Evolutionary conservation across 331 rosid species (phyloP).

Genomic region (Arachis monticola): DNA sequence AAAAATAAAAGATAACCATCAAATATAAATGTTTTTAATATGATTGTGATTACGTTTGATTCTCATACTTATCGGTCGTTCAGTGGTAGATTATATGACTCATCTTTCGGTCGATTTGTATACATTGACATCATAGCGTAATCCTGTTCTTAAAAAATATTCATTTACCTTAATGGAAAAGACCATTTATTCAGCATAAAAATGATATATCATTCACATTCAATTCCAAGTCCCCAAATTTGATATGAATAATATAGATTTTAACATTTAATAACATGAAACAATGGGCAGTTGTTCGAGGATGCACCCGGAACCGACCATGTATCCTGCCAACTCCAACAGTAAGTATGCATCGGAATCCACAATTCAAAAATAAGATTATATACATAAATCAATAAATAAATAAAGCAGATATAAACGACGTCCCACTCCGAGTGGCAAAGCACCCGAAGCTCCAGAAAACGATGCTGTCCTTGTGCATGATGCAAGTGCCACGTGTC

Average conservation of each 20-base stretch:
- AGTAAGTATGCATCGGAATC: conserved; percentile 23
- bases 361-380: conserved; percentile 28
- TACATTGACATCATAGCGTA: too few relatives aligned
- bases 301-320: conserved; percentile 34
- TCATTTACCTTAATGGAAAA: too few relatives aligned
- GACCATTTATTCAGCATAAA: too few relatives aligned
- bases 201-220: background rate
- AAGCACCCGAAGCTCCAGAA: conserved; percentile 9
- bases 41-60: too few relatives aligned
- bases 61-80: too few relatives aligned
- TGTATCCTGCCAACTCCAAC: background rate
- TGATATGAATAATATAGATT: background rate
- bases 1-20: too few relatives aligned
- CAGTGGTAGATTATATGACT: too few relatives aligned
- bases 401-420: conserved; percentile 22
- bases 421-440: conserved; percentile 24
- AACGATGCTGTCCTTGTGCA: background rate
- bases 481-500: conserved; percentile 39
- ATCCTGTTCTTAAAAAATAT: too few relatives aligned
- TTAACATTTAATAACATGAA: background rate
- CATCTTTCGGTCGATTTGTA: too few relatives aligned
- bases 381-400: background rate
- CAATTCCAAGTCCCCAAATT: background rate
- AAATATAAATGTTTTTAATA: too few relatives aligned
- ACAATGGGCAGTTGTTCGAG: background rate